These are phyloP conservation scores for Pseudogymnoascus sp. DNA, from an alignment of 2,329 filamentous ascomycete genomes.

Conservation along the genomic window DNA sequence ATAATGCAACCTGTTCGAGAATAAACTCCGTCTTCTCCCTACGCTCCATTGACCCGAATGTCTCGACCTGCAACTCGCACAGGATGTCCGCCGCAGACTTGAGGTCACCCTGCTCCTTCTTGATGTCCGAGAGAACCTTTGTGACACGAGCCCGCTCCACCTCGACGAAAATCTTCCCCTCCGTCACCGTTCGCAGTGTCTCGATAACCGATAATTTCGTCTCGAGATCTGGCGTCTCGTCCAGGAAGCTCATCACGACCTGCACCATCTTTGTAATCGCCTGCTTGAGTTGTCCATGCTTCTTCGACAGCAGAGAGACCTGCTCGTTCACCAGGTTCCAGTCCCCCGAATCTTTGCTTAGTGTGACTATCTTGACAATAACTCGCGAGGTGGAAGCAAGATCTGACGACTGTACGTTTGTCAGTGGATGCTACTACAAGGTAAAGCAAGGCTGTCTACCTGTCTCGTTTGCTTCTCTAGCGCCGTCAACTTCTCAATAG, in stretches of 20 bases:
- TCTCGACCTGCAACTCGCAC: slow-evolving; percentile 97
- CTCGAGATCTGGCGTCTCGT: slow-evolving; percentile 74
- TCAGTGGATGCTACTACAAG: slow-evolving; percentile 17
- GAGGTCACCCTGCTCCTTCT: slow-evolving; percentile 88
- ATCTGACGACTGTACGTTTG: slow-evolving; percentile 66
- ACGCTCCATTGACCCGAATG: slow-evolving; percentile 94
- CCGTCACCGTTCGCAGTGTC: slow-evolving; percentile 88
- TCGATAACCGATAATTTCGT: slow-evolving; percentile 92
- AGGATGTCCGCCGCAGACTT: slow-evolving; percentile 85
- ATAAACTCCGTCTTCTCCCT: slow-evolving; percentile 99
- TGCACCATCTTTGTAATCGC: slow-evolving; percentile 99
- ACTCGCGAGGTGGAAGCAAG: slow-evolving; percentile 88
- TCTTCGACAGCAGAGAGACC: slow-evolving; percentile 91
- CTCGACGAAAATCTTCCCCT: slow-evolving; percentile 99
- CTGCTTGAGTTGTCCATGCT: slow-evolving; percentile 99
- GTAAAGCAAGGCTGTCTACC: slow-evolving; percentile 41
- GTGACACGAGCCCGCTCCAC: slow-evolving; percentile 95
- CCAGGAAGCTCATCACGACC: slow-evolving; percentile 84
- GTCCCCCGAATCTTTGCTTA: slow-evolving; percentile 87
- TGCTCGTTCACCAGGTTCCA: slow-evolving; percentile 97
- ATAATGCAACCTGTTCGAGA: slow-evolving; percentile 84
- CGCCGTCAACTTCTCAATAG: slow-evolving; percentile 83
- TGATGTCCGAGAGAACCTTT: slow-evolving; percentile 91
- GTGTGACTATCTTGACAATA: slow-evolving; percentile 78
- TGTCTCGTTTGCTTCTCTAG: slow-evolving; percentile 98